phyloP scores from a whole-genome alignment of 352 stramenopile genomes.

The Albugo laibachii region DNA sequence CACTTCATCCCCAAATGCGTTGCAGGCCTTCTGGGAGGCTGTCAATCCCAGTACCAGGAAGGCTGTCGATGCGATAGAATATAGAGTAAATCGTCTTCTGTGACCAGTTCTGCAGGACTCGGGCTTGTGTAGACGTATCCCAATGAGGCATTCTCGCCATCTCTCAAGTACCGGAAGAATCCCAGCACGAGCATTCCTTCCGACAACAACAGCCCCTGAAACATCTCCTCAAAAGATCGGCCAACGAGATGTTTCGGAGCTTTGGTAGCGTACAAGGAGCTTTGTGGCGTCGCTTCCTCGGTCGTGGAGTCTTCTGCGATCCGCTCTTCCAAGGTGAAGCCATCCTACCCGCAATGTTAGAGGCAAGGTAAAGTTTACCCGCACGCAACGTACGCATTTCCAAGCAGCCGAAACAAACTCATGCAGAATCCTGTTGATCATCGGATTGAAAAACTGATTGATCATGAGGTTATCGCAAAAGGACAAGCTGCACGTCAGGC shows the following conservation, averaged over 20 bases:
- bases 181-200: constrained; percentile 61
- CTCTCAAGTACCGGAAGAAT: constrained; percentile 52
- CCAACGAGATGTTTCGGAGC: constrained; percentile 67
- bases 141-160: constrained; percentile 30
- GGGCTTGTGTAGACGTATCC: constrained; percentile 76
- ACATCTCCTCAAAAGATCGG: constrained; percentile 61
- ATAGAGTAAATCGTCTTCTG: constrained; percentile 67
- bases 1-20: no score
- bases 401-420: constrained; percentile 75
- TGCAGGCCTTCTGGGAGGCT: no score
- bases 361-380: background rate
- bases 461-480: constrained; percentile 74
- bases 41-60: constrained; percentile 15
- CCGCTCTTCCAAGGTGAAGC: constrained; percentile 8
- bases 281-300: constrained; percentile 19
- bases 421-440: constrained; percentile 71
- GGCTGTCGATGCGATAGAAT: constrained; percentile 67
- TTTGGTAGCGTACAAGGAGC: constrained; percentile 62
- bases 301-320: background rate
- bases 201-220: constrained; percentile 61
- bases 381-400: constrained; percentile 19
- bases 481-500: constrained; percentile 66
- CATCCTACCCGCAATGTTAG: constrained; percentile 5
- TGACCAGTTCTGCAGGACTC: constrained; percentile 45
- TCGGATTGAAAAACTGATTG: constrained; percentile 77